Evolutionary conservation across 2,329 filamentous ascomycete species (phyloP).

Genomic region (Xylaria sp.): DNA sequence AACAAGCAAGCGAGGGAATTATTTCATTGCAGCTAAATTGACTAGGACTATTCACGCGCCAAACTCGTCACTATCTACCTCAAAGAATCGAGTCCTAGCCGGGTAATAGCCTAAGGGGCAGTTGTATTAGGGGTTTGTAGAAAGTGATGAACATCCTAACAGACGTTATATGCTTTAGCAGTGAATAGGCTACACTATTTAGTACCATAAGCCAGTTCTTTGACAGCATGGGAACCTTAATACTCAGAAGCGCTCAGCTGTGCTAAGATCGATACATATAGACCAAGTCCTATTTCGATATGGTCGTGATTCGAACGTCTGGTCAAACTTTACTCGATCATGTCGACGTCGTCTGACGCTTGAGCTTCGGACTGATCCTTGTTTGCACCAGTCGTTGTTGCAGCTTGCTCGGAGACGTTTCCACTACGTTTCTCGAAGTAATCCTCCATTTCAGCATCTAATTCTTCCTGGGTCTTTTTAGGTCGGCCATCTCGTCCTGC

Average conservation of each 20-base stretch:
- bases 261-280: conserved; percentile 8
- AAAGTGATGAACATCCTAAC: neutral
- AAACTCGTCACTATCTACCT: neutral
- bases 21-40: no score
- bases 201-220: neutral
- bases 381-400: conserved; percentile 46
- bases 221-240: neutral
- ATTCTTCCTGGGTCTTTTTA: conserved; percentile 88
- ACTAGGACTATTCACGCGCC: neutral
- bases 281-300: conserved; percentile 3
- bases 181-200: neutral
- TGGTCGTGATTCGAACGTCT: neutral
- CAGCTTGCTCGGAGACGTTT: conserved; percentile 51
- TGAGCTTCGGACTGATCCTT: conserved; percentile 33
- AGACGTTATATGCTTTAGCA: neutral
- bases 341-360: conserved; percentile 70
- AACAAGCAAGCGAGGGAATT: neutral
- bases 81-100: neutral
- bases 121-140: no score
- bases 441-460: conserved; percentile 97
- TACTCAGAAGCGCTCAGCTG: neutral
- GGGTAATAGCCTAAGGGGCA: neutral
- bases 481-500: conserved; percentile 66
- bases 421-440: conserved; percentile 73
- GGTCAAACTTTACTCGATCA: conserved; percentile 65